A percentile compares a stretch with the other conserved stretches of the same genome.
Evolutionary conservation across 1,284 basidiomycete species (phyloP).

Genomic region (Stereum hirsutum): DNA sequence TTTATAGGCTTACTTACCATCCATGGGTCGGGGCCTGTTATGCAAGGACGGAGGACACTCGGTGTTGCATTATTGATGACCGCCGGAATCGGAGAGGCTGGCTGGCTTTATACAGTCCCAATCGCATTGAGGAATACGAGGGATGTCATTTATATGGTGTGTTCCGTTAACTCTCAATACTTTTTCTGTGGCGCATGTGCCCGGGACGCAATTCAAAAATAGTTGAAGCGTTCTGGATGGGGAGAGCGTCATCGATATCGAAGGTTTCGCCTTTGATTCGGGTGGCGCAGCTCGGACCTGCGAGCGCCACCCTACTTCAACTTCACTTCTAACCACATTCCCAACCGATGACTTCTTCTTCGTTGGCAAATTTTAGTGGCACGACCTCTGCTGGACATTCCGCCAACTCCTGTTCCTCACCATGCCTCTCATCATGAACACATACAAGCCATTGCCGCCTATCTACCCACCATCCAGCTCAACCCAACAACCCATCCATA

Average conservation of each 20-base stretch:
- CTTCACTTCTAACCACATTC: neutral
- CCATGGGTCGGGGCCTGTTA: constrained; percentile 26
- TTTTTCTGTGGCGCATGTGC: no score
- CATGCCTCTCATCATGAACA: constrained; percentile 42
- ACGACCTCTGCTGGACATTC: constrained; percentile 44
- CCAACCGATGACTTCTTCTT: neutral
- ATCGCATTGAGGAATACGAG: constrained; percentile 28
- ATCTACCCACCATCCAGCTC: constrained; percentile 35
- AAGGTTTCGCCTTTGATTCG: no score
- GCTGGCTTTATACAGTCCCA: constrained; percentile 35
- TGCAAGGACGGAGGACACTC: constrained; percentile 39
- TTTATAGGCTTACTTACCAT: constrained; percentile 44
- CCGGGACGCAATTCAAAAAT: no score
- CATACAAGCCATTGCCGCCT: no score
- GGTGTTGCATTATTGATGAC: constrained; percentile 38
- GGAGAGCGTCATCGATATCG: no score
- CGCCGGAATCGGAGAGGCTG: constrained; percentile 42
- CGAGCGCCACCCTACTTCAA: no score
- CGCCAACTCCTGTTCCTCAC: constrained; percentile 51
- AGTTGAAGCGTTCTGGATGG: no score
- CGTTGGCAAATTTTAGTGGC: constrained; percentile 36
- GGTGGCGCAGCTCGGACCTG: no score
- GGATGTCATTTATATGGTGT: constrained; percentile 42
- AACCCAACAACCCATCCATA: constrained; percentile 13
- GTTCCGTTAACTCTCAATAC: constrained; percentile 16